A percentile compares a stretch with the other conserved stretches of the same genome.
These are phyloP conservation scores for Raddia guianensis DNA, from an alignment of 176 grass and related monocot species.

Conservation along the genomic window DNA sequence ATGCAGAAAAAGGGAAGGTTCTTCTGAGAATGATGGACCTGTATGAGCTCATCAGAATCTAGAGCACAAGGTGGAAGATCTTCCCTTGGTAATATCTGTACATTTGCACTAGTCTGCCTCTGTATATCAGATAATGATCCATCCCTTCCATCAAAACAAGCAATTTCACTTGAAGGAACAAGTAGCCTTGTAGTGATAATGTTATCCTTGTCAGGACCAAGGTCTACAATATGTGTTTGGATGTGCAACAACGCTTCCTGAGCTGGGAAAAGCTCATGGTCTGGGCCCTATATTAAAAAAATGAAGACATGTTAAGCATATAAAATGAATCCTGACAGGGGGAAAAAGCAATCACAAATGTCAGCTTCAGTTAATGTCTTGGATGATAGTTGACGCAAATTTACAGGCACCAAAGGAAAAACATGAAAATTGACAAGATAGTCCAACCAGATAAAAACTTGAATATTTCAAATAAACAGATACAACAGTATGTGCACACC, in stretches of 20 bases:
- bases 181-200: conserved; percentile 94
- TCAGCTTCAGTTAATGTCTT: neutral
- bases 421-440: neutral
- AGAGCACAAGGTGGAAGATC: conserved; percentile 75
- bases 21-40: conserved; percentile 57
- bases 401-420: neutral
- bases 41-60: conserved; percentile 94
- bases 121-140: conserved; percentile 87
- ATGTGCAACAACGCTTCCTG: conserved; percentile 96
- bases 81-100: conserved; percentile 96
- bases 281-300: conserved; percentile 66
- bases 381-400: conserved; percentile 23
- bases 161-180: conserved; percentile 84
- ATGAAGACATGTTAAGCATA: conserved; percentile 27
- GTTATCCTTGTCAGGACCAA: conserved; percentile 96
- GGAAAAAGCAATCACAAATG: conserved; percentile 15
- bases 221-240: conserved; percentile 92
- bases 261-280: conserved; percentile 90
- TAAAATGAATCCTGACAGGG: neutral
- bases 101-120: conserved; percentile 75
- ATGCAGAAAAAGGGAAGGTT: conserved; percentile 15
- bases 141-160: conserved; percentile 77
- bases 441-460: conserved; percentile 12
- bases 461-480: conserved; percentile 26
- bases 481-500: neutral